phyloP scores from a whole-genome alignment of 768 basidiomycete genomes.

The Lactifluus hygrophoroides region DNA sequence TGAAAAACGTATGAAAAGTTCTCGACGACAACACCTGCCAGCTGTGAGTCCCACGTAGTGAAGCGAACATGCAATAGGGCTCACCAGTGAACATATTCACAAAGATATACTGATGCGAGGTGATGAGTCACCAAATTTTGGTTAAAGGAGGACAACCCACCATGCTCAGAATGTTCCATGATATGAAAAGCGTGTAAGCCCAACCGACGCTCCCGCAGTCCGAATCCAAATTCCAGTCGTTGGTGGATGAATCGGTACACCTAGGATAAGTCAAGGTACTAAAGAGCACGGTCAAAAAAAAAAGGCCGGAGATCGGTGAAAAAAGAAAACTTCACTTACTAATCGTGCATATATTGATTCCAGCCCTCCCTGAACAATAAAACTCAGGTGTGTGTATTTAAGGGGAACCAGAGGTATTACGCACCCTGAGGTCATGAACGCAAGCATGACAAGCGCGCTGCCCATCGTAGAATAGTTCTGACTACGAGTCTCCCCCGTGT shows the following conservation, averaged over 20 bases:
- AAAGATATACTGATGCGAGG: constrained; percentile 70
- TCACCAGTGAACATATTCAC: constrained; percentile 90
- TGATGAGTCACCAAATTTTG: background rate
- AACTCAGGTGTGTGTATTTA: constrained; percentile 3
- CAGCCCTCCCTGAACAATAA: constrained; percentile 66
- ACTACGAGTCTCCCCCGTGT: constrained; percentile 52
- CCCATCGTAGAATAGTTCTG: constrained; percentile 77
- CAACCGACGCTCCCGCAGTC: constrained; percentile 85
- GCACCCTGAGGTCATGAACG: constrained; percentile 90
- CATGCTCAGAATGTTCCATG: constrained; percentile 95
- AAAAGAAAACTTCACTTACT: constrained; percentile 38
- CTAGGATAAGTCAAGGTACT: constrained; percentile 73
- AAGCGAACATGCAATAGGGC: constrained; percentile 7
- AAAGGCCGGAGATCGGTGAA: too few relatives aligned
- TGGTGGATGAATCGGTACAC: constrained; percentile 50
- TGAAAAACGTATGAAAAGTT: constrained; percentile 96
- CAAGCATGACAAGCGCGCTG: constrained; percentile 77
- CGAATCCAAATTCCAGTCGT: constrained; percentile 54
- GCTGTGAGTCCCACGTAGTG: background rate
- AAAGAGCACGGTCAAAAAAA: constrained; percentile 9
- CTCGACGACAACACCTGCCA: constrained; percentile 79
- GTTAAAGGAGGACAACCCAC: constrained; percentile 33
- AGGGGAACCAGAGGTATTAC: constrained; percentile 22
- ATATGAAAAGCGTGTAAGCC: constrained; percentile 83
- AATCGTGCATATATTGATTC: constrained; percentile 98